Conservation (phyloP, 495 filamentous ascomycete species). For the Aspergillus avenaceus region DNA sequence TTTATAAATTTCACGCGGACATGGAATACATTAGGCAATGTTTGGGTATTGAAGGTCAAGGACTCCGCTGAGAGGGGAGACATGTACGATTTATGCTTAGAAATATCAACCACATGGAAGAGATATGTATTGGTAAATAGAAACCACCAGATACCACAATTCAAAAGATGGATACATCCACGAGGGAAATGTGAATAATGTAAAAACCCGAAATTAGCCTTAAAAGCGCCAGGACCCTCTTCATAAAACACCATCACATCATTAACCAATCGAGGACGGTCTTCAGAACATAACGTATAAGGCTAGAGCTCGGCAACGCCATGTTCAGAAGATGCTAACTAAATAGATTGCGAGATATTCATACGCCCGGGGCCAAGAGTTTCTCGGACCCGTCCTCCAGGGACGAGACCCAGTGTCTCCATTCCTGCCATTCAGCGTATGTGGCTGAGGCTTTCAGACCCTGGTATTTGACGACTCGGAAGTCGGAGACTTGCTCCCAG, state of each 20-base stretch:
- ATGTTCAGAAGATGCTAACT: no score
- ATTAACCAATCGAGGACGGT: neutral
- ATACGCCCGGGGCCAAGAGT: conserved; percentile 2
- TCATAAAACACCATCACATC: conserved; percentile 10
- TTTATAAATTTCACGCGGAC: no score
- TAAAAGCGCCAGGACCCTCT: conserved; percentile 1
- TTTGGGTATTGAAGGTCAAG: no score
- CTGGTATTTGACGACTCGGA: conserved; percentile 76
- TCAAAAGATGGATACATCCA: no score
- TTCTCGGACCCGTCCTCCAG: conserved; percentile 31
- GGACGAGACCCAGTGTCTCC: conserved; percentile 67
- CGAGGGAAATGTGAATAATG: neutral
- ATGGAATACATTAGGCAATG: no score
- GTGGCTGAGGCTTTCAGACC: conserved; percentile 65
- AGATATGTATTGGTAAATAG: no score
- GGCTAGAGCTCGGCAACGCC: neutral
- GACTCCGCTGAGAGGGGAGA: no score
- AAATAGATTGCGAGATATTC: no score
- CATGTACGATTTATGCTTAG: no score
- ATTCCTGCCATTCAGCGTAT: conserved; percentile 71
- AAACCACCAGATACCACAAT: no score
- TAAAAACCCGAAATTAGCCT: neutral
- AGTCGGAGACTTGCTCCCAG: conserved; percentile 69
- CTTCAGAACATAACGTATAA: neutral
- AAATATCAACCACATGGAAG: no score